phyloP scores from a whole-genome alignment of 805 yeast species.

The Metschnikowia shivogae region DNA sequence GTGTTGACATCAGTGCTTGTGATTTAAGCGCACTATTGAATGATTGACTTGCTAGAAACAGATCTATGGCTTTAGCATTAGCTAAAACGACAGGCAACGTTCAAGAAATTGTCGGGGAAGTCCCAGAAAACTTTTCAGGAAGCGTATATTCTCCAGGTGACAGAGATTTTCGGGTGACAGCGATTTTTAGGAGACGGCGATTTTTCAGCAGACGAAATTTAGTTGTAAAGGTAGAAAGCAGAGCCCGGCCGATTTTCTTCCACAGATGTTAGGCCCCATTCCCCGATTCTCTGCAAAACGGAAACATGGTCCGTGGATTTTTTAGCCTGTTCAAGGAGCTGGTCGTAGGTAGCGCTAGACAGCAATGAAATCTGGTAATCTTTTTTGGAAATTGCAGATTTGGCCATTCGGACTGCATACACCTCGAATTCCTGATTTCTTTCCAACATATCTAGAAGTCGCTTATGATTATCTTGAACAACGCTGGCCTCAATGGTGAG shows the following conservation, averaged over 20 bases:
- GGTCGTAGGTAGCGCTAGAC: slow-evolving; percentile 9
- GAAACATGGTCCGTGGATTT: background rate
- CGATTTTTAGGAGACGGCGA: background rate
- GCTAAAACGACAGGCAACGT: no score
- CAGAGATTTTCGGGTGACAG: background rate
- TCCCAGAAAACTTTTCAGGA: no score
- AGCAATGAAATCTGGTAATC: slow-evolving; percentile 2
- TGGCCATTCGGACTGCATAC: slow-evolving; percentile 20
- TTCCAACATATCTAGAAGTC: slow-evolving; percentile 22
- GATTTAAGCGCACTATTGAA: no score
- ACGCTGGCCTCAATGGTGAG: slow-evolving; percentile 31
- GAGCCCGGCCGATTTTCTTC: slow-evolving; percentile 10
- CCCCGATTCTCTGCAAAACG: slow-evolving; percentile 13
- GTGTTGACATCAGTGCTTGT: no score
- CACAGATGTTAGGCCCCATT: slow-evolving; percentile 17
- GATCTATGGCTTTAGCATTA: no score
- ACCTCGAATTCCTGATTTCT: slow-evolving; percentile 22
- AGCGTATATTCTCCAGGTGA: no score
- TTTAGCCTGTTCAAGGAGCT: slow-evolving; percentile 16
- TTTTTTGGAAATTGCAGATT: slow-evolving; percentile 2
- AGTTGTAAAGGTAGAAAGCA: slow-evolving; percentile 13
- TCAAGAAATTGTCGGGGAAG: no score
- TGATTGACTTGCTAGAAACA: no score
- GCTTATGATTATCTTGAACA: slow-evolving; percentile 21
- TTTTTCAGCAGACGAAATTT: background rate